phyloP scores from a whole-genome alignment of 345 rosid genomes.

The Excoecaria agallocha region DNA sequence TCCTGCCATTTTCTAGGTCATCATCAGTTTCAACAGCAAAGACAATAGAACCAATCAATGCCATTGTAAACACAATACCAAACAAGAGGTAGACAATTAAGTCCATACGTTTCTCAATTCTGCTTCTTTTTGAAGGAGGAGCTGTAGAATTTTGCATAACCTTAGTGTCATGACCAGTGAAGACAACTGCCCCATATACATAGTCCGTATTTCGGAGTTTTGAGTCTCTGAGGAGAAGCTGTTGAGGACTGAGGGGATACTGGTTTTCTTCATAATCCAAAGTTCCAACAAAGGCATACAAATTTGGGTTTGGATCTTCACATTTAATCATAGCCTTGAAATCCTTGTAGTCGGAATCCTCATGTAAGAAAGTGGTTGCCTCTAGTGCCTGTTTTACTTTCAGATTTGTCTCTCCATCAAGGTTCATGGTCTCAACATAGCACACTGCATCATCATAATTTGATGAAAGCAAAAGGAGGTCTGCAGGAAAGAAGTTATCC shows the following conservation, averaged over 20 bases:
- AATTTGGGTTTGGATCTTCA: constrained; percentile 90
- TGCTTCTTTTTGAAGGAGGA: constrained; percentile 94
- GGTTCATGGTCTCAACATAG: constrained; percentile 96
- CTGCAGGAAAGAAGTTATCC: constrained; percentile 83
- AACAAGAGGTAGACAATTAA: constrained; percentile 66
- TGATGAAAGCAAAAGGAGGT: constrained; percentile 73
- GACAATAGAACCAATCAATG: constrained; percentile 66
- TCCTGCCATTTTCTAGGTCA: constrained; percentile 56
- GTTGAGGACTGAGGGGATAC: constrained; percentile 69
- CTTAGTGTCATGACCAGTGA: constrained; percentile 91
- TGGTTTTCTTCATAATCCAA: constrained; percentile 59
- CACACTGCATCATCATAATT: constrained; percentile 78
- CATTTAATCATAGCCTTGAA: constrained; percentile 69
- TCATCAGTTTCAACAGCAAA: constrained; percentile 60
- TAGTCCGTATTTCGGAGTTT: constrained; percentile 82
- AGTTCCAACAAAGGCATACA: constrained; percentile 75
- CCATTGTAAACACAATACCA: constrained; percentile 44
- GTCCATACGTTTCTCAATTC: constrained; percentile 80
- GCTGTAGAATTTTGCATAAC: constrained; percentile 77
- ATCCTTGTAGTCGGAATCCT: constrained; percentile 54
- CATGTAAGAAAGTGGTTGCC: constrained; percentile 55
- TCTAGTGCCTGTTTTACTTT: constrained; percentile 81
- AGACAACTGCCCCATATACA: constrained; percentile 72
- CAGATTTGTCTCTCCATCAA: constrained; percentile 92
- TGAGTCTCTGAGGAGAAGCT: constrained; percentile 84